Percentiles rank a stretch among this genome's conserved stretches.
These are phyloP conservation scores for Euphorbia pulcherrima DNA, from an alignment of 345 rosid species.

Conservation along the genomic window DNA sequence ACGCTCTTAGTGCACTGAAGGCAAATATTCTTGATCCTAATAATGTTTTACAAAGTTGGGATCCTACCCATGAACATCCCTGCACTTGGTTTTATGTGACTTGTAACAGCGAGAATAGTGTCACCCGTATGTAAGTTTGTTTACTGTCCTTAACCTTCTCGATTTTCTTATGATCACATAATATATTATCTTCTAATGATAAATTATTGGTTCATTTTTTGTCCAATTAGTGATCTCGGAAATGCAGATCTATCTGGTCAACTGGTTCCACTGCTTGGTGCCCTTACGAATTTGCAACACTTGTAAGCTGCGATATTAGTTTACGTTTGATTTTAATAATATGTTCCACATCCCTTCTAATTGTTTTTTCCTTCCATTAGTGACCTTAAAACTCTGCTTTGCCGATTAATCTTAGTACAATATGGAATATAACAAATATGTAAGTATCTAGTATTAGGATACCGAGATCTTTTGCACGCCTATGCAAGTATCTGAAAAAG, in stretches of 20 bases:
- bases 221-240: constrained; percentile 50
- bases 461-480: neutral
- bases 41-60: constrained; percentile 77
- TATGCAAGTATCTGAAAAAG: neutral
- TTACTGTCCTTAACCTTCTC: constrained; percentile 9
- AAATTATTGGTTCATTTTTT: neutral
- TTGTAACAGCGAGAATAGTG: constrained; percentile 62
- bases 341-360: neutral
- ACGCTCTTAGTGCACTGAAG: constrained; percentile 75
- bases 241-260: constrained; percentile 63
- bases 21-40: constrained; percentile 62
- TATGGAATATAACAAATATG: neutral
- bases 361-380: neutral
- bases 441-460: too few relatives aligned
- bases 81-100: constrained; percentile 89
- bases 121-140: constrained; percentile 71
- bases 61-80: constrained; percentile 65
- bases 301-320: constrained; percentile 45
- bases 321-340: neutral
- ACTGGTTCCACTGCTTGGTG: constrained; percentile 59
- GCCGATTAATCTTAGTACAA: neutral
- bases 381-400: neutral
- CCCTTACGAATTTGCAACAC: constrained; percentile 63
- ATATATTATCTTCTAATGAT: neutral
- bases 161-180: neutral